A percentile compares a stretch with the other conserved stretches of the same genome.
Conservation (phyloP, 208 protist species). For the Leishmania lainsoni region DNA sequence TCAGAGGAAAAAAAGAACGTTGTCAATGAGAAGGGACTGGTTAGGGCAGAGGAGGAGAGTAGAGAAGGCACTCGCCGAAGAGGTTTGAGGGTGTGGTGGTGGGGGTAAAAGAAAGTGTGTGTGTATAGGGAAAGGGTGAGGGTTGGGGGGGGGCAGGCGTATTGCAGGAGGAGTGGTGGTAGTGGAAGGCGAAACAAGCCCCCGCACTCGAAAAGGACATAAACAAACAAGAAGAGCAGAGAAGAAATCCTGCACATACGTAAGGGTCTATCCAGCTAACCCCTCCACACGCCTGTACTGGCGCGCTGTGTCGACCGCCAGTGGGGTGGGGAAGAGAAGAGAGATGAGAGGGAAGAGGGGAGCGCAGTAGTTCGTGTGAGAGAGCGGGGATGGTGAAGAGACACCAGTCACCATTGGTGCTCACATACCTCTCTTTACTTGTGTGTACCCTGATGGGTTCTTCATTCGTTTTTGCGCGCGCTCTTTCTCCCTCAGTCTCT, state of each 20-base stretch:
- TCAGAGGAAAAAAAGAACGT: conserved; percentile 11
- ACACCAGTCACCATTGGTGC: too few species aligned
- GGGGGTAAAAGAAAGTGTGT: background rate
- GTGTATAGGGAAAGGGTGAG: background rate
- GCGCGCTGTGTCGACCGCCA: background rate
- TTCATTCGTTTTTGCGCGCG: too few species aligned
- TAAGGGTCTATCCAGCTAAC: background rate
- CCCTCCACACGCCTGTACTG: background rate
- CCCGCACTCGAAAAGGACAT: background rate
- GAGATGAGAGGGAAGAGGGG: background rate
- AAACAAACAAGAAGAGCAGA: background rate
- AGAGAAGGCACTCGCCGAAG: conserved; percentile 4
- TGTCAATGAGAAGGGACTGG: conserved; percentile 6
- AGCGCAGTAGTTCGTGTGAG: background rate
- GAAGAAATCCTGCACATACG: background rate
- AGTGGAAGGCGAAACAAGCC: background rate
- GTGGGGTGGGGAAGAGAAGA: too few species aligned
- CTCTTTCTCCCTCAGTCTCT: too few species aligned
- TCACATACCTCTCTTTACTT: too few species aligned
- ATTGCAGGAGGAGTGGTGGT: background rate
- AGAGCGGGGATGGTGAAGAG: background rate
- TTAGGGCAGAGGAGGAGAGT: background rate
- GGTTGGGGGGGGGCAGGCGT: background rate
- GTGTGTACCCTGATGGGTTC: too few species aligned
- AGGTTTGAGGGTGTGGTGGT: background rate